These are phyloP conservation scores for Candida sp. DNA, from an alignment of 1,139 yeast genomes.

Conservation along the genomic window DNA sequence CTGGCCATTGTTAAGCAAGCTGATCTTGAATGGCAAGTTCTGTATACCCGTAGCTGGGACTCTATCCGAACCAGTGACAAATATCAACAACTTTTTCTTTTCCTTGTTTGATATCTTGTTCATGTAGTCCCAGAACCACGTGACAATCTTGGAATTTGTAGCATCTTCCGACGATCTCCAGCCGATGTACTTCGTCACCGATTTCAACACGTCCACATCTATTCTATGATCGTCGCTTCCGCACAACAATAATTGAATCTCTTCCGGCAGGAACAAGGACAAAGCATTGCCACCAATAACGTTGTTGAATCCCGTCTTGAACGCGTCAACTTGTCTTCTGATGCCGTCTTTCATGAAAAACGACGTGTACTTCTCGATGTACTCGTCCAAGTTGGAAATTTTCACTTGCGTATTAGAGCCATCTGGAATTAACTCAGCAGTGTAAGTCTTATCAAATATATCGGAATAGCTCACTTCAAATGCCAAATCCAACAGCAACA, in stretches of 20 bases:
- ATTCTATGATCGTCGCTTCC: conserved; percentile 73
- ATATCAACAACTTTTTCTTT: conserved; percentile 69
- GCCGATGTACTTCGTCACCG: conserved; percentile 76
- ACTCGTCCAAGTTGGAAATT: conserved; percentile 55
- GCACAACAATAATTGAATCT: conserved; percentile 75
- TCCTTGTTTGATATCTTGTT: conserved; percentile 41
- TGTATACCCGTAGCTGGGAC: conserved; percentile 92
- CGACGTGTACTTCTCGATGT: conserved; percentile 63
- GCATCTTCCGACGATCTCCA: conserved; percentile 48
- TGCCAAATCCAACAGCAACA: conserved; percentile 31
- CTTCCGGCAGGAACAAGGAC: conserved; percentile 78
- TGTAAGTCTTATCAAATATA: conserved; percentile 38
- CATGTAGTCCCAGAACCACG: conserved; percentile 90
- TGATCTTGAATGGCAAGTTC: conserved; percentile 70
- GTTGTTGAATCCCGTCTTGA: conserved; percentile 70
- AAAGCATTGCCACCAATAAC: conserved; percentile 86
- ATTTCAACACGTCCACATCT: conserved; percentile 68
- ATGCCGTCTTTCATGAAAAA: conserved; percentile 65
- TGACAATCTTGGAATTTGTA: conserved; percentile 40
- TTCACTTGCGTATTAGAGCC: conserved; percentile 64
- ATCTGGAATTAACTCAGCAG: conserved; percentile 54
- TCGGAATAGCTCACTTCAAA: conserved; percentile 48
- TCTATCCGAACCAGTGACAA: conserved; percentile 90
- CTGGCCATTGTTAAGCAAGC: conserved; percentile 47
- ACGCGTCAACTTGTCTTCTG: conserved; percentile 54